Conservation (phyloP, 2,329 filamentous ascomycete genomes). For the Madurella fahalii region DNA sequence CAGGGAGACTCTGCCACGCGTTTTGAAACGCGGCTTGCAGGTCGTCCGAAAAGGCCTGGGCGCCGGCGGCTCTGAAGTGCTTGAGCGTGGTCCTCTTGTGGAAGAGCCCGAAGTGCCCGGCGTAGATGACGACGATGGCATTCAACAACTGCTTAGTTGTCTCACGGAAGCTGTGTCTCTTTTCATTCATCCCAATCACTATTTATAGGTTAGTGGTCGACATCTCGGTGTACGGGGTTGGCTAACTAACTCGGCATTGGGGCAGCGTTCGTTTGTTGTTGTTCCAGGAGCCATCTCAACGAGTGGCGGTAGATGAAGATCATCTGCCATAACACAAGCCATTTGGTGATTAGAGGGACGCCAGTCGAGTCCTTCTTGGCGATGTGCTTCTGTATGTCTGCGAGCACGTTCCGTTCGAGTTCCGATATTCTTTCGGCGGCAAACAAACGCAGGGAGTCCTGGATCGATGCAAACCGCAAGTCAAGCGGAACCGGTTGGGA, state of each 20-base stretch:
- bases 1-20: constrained; percentile 8
- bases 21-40: neutral
- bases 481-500: neutral
- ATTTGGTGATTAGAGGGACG: constrained; percentile 8
- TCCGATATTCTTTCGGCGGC: constrained; percentile 21
- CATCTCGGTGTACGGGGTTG: neutral
- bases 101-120: constrained; percentile 16
- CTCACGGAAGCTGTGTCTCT: constrained; percentile 16
- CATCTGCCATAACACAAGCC: constrained; percentile 25
- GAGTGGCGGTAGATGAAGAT: constrained; percentile 25
- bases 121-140: constrained; percentile 21
- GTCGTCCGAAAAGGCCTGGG: constrained; percentile 9
- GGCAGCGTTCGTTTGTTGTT: constrained; percentile 13
- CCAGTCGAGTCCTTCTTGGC: constrained; percentile 3
- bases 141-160: constrained; percentile 18
- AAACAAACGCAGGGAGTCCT: constrained; percentile 17
- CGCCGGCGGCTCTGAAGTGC: constrained; percentile 8
- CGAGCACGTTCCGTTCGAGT: constrained; percentile 18
- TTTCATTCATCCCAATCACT: constrained; percentile 9
- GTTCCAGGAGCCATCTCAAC: constrained; percentile 8
- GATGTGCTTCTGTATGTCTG: constrained; percentile 14
- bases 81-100: constrained; percentile 17
- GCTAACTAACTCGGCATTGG: constrained; percentile 14
- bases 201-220: constrained; percentile 8
- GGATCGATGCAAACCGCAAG: constrained; percentile 8